phyloP scores from a whole-genome alignment of 2,329 filamentous ascomycete species.

The Phyllosticta capitalensis region DNA sequence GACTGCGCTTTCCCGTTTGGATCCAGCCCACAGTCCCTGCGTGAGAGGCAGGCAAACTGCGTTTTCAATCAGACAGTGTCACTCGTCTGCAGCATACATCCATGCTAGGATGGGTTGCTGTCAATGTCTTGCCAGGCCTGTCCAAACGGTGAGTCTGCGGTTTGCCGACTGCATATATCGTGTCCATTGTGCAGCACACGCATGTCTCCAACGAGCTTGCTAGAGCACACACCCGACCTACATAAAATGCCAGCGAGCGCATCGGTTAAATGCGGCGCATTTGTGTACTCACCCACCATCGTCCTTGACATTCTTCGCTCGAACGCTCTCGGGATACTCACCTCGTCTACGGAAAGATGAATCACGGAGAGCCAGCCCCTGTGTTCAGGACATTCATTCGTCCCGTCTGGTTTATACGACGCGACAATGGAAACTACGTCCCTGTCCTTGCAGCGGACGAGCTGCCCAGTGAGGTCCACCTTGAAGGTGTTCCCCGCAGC shows the following conservation, averaged over 20 bases:
- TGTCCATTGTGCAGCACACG: neutral
- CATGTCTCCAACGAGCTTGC: neutral
- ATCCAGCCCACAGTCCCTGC: neutral
- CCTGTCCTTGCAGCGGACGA: slow-evolving; percentile 36
- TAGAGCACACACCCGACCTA: neutral
- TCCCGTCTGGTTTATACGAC: slow-evolving; percentile 30
- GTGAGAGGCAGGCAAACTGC: neutral
- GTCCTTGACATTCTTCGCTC: neutral
- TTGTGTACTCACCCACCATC: neutral
- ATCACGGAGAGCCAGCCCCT: neutral
- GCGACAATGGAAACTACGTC: slow-evolving; percentile 24
- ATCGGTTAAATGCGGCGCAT: neutral
- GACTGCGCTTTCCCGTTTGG: neutral
- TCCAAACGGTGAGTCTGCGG: neutral
- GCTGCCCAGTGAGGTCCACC: slow-evolving; percentile 28
- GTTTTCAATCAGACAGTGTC: neutral
- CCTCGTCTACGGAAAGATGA: neutral
- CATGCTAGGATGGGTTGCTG: neutral
- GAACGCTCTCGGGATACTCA: neutral
- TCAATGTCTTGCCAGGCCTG: neutral
- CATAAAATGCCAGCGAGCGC: neutral
- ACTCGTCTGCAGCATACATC: neutral
- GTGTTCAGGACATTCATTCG: slow-evolving; percentile 1
- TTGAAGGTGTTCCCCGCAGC: slow-evolving; percentile 28
- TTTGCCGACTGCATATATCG: neutral